phyloP scores from a whole-genome alignment of 2,329 filamentous ascomycete genomes.

The Talaromyces pinophilus region DNA sequence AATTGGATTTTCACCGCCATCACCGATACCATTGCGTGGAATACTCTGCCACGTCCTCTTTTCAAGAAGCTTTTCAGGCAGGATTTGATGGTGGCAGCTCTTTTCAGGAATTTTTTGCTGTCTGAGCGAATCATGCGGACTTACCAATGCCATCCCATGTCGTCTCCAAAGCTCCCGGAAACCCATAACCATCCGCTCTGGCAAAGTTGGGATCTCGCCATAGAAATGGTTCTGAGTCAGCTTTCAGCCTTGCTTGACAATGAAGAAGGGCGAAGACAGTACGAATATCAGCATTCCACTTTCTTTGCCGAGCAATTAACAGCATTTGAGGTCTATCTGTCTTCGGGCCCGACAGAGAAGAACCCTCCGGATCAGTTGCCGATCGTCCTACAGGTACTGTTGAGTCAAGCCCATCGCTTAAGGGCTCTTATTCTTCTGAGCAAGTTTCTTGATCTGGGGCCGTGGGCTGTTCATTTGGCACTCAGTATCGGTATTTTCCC shows the following conservation, averaged over 20 bases:
- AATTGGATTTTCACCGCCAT: constrained; percentile 99
- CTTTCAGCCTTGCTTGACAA: constrained; percentile 78
- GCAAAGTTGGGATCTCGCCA: constrained; percentile 96
- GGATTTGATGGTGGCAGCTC: constrained; percentile 96
- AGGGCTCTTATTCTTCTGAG: constrained; percentile 88
- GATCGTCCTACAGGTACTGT: constrained; percentile 89
- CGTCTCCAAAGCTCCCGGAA: constrained; percentile 86
- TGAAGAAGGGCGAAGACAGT: constrained; percentile 72
- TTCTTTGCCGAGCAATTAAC: constrained; percentile 98
- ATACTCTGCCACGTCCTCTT: constrained; percentile 80
- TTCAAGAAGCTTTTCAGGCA: constrained; percentile 98
- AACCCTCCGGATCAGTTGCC: constrained; percentile 92
- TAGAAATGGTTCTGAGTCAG: constrained; percentile 91
- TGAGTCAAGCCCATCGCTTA: constrained; percentile 92
- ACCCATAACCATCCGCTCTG: constrained; percentile 93
- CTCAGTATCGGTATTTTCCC: constrained; percentile 98
- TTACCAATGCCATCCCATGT: constrained; percentile 93
- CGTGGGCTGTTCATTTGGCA: constrained; percentile 97
- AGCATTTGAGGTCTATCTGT: constrained; percentile 93
- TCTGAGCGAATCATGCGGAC: constrained; percentile 94
- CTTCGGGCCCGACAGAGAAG: constrained; percentile 77
- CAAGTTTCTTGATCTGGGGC: constrained; percentile 90
- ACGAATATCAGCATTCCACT: constrained; percentile 89
- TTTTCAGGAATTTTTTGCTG: constrained; percentile 94
- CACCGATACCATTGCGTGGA: constrained; percentile 98